A percentile compares a stretch with the other conserved stretches of the same genome.
These are phyloP conservation scores for Hymenotorrendiella dingleyae DNA, from an alignment of 2,329 filamentous ascomycete genomes.

Conservation along the genomic window DNA sequence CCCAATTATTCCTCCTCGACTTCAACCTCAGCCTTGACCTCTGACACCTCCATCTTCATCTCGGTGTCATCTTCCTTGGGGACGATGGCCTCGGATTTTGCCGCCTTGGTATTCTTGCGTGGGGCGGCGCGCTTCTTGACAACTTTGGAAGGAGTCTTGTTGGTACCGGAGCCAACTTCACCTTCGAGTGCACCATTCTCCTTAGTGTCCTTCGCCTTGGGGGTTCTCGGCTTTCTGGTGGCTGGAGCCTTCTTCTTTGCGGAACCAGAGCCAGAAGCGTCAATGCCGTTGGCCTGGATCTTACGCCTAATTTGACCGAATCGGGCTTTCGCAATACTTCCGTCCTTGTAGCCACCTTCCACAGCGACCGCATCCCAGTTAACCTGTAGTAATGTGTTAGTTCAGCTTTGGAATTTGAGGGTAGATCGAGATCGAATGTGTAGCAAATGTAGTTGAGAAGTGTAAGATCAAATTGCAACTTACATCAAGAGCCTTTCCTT, in stretches of 20 bases:
- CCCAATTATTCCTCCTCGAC: background rate
- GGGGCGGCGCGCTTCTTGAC: no score
- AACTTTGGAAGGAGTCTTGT: constrained; percentile 8
- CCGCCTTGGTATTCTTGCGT: background rate
- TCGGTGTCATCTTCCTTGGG: constrained; percentile 4
- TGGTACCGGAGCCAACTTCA: constrained; percentile 9
- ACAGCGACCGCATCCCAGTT: constrained; percentile 43
- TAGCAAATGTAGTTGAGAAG: background rate
- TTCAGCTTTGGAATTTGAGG: background rate
- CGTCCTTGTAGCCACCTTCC: constrained; percentile 40
- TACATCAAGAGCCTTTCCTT: constrained; percentile 11
- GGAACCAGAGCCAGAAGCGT: background rate
- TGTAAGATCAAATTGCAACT: constrained; percentile 1
- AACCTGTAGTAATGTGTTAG: constrained; percentile 9
- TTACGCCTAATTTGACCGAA: constrained; percentile 46
- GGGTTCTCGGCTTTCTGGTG: background rate
- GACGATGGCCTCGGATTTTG: background rate
- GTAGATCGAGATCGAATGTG: background rate
- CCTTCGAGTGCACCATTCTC: background rate
- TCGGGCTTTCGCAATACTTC: constrained; percentile 40
- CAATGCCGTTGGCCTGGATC: constrained; percentile 27
- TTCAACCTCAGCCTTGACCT: background rate
- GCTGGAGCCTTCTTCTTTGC: background rate
- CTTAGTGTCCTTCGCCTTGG: constrained; percentile 1
- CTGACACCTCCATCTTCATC: no score